Evolutionary conservation across 371 early-diverging fungal species (phyloP), one percentile per base, ranked within the genome.

Genomic region (Mortierella sp.): DNA sequence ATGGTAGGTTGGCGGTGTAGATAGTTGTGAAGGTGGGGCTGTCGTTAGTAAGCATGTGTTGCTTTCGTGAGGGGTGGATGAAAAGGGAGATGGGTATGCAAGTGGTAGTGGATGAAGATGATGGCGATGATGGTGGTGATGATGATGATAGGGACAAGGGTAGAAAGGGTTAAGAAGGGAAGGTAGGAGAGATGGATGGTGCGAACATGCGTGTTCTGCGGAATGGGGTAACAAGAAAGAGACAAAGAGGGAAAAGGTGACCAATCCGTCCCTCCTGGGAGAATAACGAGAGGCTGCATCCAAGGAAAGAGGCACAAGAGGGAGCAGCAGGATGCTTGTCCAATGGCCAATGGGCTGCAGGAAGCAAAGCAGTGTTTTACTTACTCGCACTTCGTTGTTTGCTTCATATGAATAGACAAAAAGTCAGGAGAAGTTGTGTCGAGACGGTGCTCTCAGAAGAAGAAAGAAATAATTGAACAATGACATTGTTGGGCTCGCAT

Each of bases 211-310:
- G n/a, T n/a, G n/a, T n/a, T n/a, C n/a, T n/a, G n/a, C n/a, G n/a
- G 48, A 26, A 52, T 22, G 52, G 11, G n/a, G 26, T 22, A 45
- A 65, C 19, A 50, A 29, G 47, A 26, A 58, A 39, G 68, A 68
- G 64, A 73, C 31, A 63, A 52, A 47, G 47, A 52, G 24, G 16
- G 66, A 50, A 26, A 53, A 65, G 7, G 72, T 41, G 26, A 19
- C 44, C 37, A 8, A 8, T 53, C 24, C 52, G 47, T 16, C 19
- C 53, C 34, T 34, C 34, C 39, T 68, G n/a, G n/a, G n/a, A n/a
- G n/a, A n/a, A n/a, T n/a, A n/a, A n/a, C n/a, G n/a, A n/a, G n/a
- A n/a, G 48, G n/a, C 6, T n/a, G 48, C n/a, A 53, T 13, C 13
- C 13, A 53, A 53, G 26, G 14, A 24, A 2, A 29, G 29, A 34